These are phyloP conservation scores for Penicillium soppii DNA, from an alignment of 495 filamentous ascomycete species.

Conservation along the genomic window DNA sequence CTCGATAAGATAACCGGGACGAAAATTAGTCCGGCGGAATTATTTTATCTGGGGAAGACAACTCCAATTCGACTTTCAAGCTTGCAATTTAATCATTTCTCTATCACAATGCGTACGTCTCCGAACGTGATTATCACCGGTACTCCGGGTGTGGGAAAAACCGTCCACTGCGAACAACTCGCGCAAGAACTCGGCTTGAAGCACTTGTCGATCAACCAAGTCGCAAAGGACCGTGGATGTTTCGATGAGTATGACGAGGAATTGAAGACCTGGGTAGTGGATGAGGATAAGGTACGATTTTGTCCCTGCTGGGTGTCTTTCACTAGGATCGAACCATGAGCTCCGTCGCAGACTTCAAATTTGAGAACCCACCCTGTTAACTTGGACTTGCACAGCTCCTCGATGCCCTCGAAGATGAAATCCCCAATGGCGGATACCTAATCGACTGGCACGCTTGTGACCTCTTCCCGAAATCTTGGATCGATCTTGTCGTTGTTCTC, in stretches of 20 bases:
- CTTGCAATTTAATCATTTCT: neutral
- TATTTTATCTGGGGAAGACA: slow-evolving; percentile 14
- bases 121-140: slow-evolving; percentile 96
- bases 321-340: too few species aligned
- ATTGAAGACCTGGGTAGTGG: slow-evolving; percentile 85
- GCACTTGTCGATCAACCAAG: slow-evolving; percentile 84
- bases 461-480: slow-evolving; percentile 88
- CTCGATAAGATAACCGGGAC: slow-evolving; percentile 27
- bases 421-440: slow-evolving; percentile 77
- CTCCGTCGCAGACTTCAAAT: too few species aligned
- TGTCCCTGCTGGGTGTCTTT: too few species aligned
- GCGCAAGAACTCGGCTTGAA: slow-evolving; percentile 71
- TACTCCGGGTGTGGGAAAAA: slow-evolving; percentile 95
- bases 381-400: slow-evolving; percentile 63
- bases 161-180: slow-evolving; percentile 78
- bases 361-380: too few species aligned
- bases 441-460: slow-evolving; percentile 99
- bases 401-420: slow-evolving; percentile 82
- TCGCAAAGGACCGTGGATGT: slow-evolving; percentile 82
- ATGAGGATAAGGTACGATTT: slow-evolving; percentile 81
- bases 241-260: slow-evolving; percentile 85
- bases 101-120: slow-evolving; percentile 48
- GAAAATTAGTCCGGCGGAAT: slow-evolving; percentile 18
- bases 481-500: slow-evolving; percentile 93
- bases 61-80: slow-evolving; percentile 1